Evolutionary conservation across 352 stramenopile species (phyloP).

Genomic region (Phytopythium chamaehyphon): DNA sequence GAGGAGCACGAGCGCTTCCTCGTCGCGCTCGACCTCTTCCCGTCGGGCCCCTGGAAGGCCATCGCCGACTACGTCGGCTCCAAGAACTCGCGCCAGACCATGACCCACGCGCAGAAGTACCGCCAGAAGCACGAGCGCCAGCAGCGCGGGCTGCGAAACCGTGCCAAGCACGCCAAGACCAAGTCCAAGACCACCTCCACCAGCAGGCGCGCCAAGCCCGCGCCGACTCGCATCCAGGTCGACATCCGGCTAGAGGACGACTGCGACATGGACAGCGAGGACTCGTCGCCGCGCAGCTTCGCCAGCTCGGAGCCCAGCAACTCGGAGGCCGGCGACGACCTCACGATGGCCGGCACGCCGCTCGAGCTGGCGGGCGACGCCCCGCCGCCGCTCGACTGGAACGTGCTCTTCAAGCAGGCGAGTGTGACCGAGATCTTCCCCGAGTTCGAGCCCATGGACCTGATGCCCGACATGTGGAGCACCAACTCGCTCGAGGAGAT

Average conservation of each 20-base stretch:
- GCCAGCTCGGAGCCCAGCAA: neutral
- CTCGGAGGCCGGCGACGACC: neutral
- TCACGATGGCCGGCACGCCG: neutral
- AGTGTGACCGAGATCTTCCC: constrained; percentile 41
- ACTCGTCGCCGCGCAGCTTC: constrained; percentile 16
- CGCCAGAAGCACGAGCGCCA: constrained; percentile 61
- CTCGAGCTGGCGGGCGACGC: neutral
- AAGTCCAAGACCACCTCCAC: constrained; percentile 3
- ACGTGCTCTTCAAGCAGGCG: constrained; percentile 14
- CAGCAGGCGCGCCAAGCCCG: constrained; percentile 4
- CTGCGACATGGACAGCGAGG: constrained; percentile 3
- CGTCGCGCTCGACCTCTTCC: constrained; percentile 46
- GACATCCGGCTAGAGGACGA: constrained; percentile 12
- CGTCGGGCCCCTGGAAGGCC: constrained; percentile 56
- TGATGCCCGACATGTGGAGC: constrained; percentile 40
- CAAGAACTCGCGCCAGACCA: constrained; percentile 88
- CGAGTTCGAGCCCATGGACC: constrained; percentile 38
- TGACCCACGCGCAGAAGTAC: constrained; percentile 95
- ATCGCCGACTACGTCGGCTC: constrained; percentile 57
- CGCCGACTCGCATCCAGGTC: constrained; percentile 1
- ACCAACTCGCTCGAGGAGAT: constrained; percentile 48
- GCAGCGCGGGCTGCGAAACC: constrained; percentile 45
- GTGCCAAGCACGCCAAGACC: constrained; percentile 20
- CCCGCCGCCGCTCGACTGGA: constrained; percentile 10
- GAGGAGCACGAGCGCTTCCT: constrained; percentile 59